Base-by-base conservation (phyloP, 306 rosid genomes). In the Castanea sativa region DNA sequence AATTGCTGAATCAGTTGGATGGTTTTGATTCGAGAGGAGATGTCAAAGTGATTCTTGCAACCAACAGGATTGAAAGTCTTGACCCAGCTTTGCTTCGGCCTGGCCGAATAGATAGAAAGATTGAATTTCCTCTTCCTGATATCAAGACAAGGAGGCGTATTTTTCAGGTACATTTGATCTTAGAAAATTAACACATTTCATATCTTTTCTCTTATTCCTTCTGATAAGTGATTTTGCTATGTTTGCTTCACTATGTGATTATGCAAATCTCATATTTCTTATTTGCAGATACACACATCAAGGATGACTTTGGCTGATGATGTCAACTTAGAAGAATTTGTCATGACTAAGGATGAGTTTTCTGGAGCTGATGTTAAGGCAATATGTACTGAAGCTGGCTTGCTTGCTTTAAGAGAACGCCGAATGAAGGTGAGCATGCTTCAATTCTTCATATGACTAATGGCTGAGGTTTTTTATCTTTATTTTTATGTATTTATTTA, bases 291-390 rank as follows among this genome's bases (percentile, higher is more conserved):
- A 75, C 99, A 95, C 86, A 95, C 99, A 79, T 91, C 99, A 60
- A 90, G 97, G 85, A 93, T 95, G 99, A 95, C 99, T 19, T 86
- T 95, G 80, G 90, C 99, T 30, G 99, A 95, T 80, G 99, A 93
- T 84, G 99, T 95, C 81, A 95, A 95, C 88, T 78, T 95, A 53
- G 99, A 95, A 80, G 99, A 95, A 82, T 95, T 95, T 82, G 98
- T 95, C 23, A 95, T 95, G 99, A 93, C 99, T 2, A 95, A 95
- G 88, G 99, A 95, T 82, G 99, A 95, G 84, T 95, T 95, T 74
- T 95, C 98, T 30, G 99, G 99, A 78, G 98, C 99, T 79, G 99
- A 95, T 86, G 92, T 95, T 21, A 95, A 93, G 88, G 99, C 99
- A 56, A 95, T 95, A 73, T 95, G 99, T 81, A 95, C 99, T 53